Base-by-base conservation (phyloP, 169 alveolate species). In the Eimeria maxima region DNA sequence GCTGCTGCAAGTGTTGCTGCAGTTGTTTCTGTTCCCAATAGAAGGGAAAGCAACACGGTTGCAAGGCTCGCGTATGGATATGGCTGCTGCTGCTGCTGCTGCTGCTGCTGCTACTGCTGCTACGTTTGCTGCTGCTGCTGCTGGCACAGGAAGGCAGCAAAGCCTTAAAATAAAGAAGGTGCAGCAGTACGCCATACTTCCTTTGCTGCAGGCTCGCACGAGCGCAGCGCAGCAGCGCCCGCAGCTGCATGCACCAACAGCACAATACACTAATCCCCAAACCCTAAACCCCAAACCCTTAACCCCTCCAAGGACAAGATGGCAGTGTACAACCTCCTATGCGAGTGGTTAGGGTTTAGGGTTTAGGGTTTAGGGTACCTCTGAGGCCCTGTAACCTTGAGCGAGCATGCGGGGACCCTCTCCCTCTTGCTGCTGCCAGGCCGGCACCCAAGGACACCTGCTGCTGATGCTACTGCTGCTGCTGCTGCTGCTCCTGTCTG, bases 221-320 rank as follows among this genome's bases (percentile, higher is more conserved):
- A 29, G 87, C 87, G 87, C 87, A 74, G 87, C 87, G 87, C 57
- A 74, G 55, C 87, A 74, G 47, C 42, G 87, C 87, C 24, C 87
- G 87, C 87, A 74, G 87, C 87, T 74, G 87, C 10, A 24, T n/a
- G 44, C 78, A 69, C 45, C 78, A 69, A 13, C 78, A n/a, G 45
- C 38, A 69, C 45, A 24, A 10, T 38, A 10, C 16, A 45, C 87
- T 29, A n/a, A n/a, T n/a, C n/a, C n/a, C n/a, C 57, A 27, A 74
- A 38, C 81, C 47, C 81, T 38, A 71, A 71, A 71, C 53, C 47
- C 47, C 44, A 71, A 57, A 57, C 67, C 67, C 67, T 57, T 13
- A 57, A 57, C 67, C 67, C 67, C 22, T 38, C 78, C 27, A 45
- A 38, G 10, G 45, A 69, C n/a, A 13, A 57, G 24, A 57, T 24